Evolutionary conservation across 2,329 filamentous ascomycete genomes (phyloP).

Genomic region (Verticillium zaregamsianum): DNA sequence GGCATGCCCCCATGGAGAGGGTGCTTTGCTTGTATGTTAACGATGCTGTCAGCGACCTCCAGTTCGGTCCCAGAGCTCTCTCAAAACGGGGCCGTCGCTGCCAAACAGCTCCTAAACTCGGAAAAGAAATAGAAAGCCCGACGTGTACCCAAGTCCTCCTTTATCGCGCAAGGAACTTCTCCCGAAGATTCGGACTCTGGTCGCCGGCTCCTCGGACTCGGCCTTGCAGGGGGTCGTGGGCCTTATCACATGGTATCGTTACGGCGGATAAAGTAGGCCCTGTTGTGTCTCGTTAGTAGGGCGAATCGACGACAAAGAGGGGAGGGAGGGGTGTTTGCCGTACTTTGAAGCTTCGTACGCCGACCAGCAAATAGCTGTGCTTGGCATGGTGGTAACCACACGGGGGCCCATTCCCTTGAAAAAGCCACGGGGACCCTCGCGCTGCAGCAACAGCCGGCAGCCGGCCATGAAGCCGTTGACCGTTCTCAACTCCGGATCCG

Average conservation of each 20-base stretch:
- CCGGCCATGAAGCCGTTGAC: conserved; percentile 79
- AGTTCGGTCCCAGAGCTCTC: background rate
- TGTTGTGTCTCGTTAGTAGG: conserved; percentile 20
- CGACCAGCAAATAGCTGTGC: conserved; percentile 99
- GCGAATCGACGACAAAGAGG: background rate
- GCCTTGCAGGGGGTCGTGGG: background rate
- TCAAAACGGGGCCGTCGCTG: background rate
- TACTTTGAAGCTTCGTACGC: conserved; percentile 67
- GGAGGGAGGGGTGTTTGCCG: conserved; percentile 21
- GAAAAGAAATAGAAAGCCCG: background rate
- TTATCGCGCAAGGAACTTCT: background rate
- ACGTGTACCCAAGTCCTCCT: too few relatives aligned
- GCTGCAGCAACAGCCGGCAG: conserved; percentile 73
- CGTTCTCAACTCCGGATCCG: conserved; percentile 75
- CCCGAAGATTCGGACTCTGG: background rate
- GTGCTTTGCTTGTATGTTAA: too few relatives aligned
- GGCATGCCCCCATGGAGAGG: background rate
- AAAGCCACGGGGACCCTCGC: conserved; percentile 83
- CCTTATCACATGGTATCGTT: conserved; percentile 30
- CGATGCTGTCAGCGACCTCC: too few relatives aligned
- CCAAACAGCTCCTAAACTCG: background rate
- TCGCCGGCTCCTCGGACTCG: background rate
- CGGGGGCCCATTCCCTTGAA: conserved; percentile 89
- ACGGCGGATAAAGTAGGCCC: conserved; percentile 57
- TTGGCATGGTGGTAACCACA: conserved; percentile 95